Percentiles rank a stretch among this genome's conserved stretches.
phyloP scores from a whole-genome alignment of 2,329 filamentous ascomycete genomes.

The Clonostachys rosea region DNA sequence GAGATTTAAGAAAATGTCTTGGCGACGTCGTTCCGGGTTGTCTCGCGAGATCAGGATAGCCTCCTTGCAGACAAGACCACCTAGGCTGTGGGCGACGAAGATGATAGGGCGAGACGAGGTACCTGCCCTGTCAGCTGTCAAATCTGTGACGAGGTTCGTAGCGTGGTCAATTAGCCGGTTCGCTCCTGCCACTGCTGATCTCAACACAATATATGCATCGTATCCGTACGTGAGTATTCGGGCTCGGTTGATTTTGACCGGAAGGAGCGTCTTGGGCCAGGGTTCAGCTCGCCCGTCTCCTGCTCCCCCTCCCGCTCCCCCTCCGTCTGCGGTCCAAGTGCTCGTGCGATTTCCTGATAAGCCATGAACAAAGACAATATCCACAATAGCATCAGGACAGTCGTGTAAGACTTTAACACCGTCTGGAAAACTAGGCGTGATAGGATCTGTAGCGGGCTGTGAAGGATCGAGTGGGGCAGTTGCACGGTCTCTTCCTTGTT shows the following conservation, averaged over 20 bases:
- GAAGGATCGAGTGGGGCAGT: no score
- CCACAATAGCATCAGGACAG: no score
- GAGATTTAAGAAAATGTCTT: slow-evolving; percentile 14
- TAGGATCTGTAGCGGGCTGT: no score
- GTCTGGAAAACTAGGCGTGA: no score
- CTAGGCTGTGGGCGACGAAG: slow-evolving; percentile 30
- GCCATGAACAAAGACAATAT: slow-evolving; percentile 27
- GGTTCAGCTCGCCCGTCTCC: slow-evolving; percentile 7
- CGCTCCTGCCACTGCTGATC: slow-evolving; percentile 7
- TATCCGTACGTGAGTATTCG: slow-evolving; percentile 35
- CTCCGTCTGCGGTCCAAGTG: slow-evolving; percentile 25
- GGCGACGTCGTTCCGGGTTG: slow-evolving; percentile 18
- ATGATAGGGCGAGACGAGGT: slow-evolving; percentile 19
- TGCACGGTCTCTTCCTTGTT: no score
- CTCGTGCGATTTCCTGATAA: slow-evolving; percentile 27
- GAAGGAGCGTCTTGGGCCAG: slow-evolving; percentile 26
- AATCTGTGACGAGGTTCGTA: slow-evolving; percentile 17
- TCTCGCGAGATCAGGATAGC: slow-evolving; percentile 23
- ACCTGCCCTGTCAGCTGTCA: slow-evolving; percentile 14
- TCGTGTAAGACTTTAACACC: no score
- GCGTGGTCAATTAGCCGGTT: slow-evolving; percentile 21
- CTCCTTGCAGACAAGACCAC: slow-evolving; percentile 31
- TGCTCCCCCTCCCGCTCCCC: no score
- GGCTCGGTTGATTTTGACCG: slow-evolving; percentile 16
- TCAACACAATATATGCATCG: slow-evolving; percentile 18